phyloP scores from a whole-genome alignment of 345 rosid species.

The Salix udensis region DNA sequence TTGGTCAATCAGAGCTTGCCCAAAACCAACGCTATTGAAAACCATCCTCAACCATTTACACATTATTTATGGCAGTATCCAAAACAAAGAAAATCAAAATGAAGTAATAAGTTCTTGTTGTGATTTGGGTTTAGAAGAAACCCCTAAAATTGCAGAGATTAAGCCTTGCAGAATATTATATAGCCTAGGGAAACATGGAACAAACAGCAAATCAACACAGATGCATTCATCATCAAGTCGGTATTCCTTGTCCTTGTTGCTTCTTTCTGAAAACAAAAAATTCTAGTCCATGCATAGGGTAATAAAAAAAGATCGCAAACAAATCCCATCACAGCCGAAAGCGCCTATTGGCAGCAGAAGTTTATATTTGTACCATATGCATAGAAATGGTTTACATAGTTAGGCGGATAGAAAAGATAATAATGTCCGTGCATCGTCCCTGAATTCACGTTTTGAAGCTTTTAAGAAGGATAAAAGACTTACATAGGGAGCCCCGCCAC shows the following conservation, averaged over 20 bases:
- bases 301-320: not conserved
- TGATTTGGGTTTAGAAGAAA: not conserved
- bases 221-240: not conserved
- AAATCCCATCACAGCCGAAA: not conserved
- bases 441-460: not conserved
- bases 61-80: not conserved
- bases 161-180: not conserved
- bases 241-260: not conserved
- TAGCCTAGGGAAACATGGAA: not conserved
- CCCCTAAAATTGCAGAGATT: not conserved
- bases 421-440: not conserved
- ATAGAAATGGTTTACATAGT: not conserved
- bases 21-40: not conserved
- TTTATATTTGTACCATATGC: not conserved
- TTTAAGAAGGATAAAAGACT: no score
- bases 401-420: not conserved
- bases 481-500: no score
- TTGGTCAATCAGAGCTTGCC: not conserved
- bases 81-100: not conserved
- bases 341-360: not conserved
- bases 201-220: not conserved
- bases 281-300: not conserved
- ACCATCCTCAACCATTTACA: not conserved
- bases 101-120: not conserved
- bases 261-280: not conserved